phyloP scores from a whole-genome alignment of 257 asterid species.

The Solanum ossicruentum region DNA sequence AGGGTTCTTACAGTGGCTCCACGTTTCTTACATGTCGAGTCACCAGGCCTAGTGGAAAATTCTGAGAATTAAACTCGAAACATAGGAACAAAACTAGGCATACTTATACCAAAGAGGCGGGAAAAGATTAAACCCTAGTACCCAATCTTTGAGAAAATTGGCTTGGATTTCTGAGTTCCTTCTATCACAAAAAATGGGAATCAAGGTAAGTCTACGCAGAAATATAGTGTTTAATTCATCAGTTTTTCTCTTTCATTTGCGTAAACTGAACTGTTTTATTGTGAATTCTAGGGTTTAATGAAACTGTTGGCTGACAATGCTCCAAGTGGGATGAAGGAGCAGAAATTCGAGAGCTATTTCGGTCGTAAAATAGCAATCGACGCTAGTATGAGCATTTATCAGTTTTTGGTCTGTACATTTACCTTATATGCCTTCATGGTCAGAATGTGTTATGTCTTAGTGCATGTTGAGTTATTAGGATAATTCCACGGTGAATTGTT shows the following conservation, averaged over 20 bases:
- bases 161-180: neutral
- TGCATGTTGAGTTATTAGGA: neutral
- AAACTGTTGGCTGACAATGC: conserved; percentile 94
- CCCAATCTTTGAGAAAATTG: neutral
- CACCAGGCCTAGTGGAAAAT: neutral
- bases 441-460: neutral
- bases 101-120: conserved; percentile 1
- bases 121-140: conserved; percentile 4
- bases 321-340: conserved; percentile 84
- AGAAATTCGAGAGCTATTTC: conserved; percentile 87
- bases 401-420: conserved; percentile 56
- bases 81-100: neutral
- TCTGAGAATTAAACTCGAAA: neutral
- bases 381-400: conserved; percentile 99
- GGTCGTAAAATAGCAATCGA: conserved; percentile 97
- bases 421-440: neutral
- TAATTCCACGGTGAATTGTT: neutral
- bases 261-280: neutral
- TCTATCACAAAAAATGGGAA: conserved; percentile 12
- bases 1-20: neutral
- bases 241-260: neutral
- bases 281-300: conserved; percentile 66
- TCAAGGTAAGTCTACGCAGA: conserved; percentile 12
- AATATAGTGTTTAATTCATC: neutral
- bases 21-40: neutral